Conservation (phyloP, 1,284 basidiomycete genomes). For the Ustilago curta region DNA sequence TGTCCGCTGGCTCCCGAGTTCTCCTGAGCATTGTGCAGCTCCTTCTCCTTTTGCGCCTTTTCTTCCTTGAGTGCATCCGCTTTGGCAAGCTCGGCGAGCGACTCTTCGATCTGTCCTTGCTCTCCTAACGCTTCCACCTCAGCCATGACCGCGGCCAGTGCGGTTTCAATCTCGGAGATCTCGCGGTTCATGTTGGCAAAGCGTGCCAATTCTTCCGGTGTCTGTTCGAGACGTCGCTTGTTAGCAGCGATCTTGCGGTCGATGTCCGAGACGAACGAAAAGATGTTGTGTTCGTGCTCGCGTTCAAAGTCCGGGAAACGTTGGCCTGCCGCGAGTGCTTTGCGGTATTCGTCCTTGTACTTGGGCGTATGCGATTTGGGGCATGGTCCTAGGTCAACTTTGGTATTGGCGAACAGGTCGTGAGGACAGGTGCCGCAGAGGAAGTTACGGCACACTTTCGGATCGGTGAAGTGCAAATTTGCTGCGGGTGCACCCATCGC, state of each 20-base stretch:
- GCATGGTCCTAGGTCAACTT: slow-evolving; percentile 99
- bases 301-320: slow-evolving; percentile 64
- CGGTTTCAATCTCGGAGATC: slow-evolving; percentile 98
- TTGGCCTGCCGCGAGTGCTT: slow-evolving; percentile 78
- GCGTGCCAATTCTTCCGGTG: slow-evolving; percentile 98
- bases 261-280: slow-evolving; percentile 96
- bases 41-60: slow-evolving; percentile 95
- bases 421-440: slow-evolving; percentile 98
- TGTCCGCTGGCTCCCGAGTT: slow-evolving; percentile 98
- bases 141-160: slow-evolving; percentile 96
- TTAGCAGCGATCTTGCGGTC: slow-evolving; percentile 94
- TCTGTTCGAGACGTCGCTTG: slow-evolving; percentile 95
- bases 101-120: slow-evolving; percentile 97
- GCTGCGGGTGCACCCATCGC: slow-evolving; percentile 66
- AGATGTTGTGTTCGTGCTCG: slow-evolving; percentile 89
- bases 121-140: slow-evolving; percentile 98
- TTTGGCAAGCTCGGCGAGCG: slow-evolving; percentile 94
- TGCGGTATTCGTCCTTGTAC: slow-evolving; percentile 89
- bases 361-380: slow-evolving; percentile 96
- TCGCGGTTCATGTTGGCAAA: slow-evolving; percentile 99
- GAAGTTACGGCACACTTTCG: slow-evolving; percentile 99
- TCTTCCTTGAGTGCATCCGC: slow-evolving; percentile 97
- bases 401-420: slow-evolving; percentile 97
- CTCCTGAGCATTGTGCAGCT: slow-evolving; percentile 94
- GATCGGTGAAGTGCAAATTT: slow-evolving; percentile 91